Evolutionary conservation across 345 rosid genomes (phyloP).

Genomic region (Schrenkiella parvula): DNA sequence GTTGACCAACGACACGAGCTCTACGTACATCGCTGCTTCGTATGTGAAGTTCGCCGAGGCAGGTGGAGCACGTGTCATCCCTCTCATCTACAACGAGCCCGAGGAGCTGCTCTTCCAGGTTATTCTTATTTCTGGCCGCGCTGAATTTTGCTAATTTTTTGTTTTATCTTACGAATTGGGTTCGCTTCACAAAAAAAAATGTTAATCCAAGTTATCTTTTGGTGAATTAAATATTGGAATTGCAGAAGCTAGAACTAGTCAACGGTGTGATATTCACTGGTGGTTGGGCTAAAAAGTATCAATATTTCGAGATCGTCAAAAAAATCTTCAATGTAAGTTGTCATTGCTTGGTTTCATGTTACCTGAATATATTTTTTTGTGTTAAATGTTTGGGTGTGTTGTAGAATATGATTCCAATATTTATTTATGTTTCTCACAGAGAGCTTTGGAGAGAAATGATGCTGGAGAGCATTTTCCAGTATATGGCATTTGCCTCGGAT

Average conservation of each 20-base stretch:
- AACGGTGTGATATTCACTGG: conserved; percentile 88
- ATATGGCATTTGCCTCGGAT: conserved; percentile 76
- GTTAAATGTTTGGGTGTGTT: no score
- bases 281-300: conserved; percentile 77
- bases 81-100: conserved; percentile 77
- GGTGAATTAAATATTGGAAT: background rate
- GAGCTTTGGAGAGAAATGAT: conserved; percentile 69
- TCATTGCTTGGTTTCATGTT: background rate
- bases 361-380: background rate
- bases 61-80: conserved; percentile 88
- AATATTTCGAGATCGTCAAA: conserved; percentile 46
- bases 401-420: background rate
- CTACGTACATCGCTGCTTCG: conserved; percentile 78
- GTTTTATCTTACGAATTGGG: background rate
- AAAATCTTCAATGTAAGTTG: conserved; percentile 49
- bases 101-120: conserved; percentile 70
- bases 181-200: background rate
- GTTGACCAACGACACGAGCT: conserved; percentile 47
- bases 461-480: conserved; percentile 75
- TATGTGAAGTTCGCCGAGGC: conserved; percentile 91
- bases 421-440: conserved; percentile 40
- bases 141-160: background rate
- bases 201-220: background rate
- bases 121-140: background rate
- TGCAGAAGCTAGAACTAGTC: conserved; percentile 75